Base-by-base conservation (phyloP, 331 rosid species). In the Cydonia oblonga region DNA sequence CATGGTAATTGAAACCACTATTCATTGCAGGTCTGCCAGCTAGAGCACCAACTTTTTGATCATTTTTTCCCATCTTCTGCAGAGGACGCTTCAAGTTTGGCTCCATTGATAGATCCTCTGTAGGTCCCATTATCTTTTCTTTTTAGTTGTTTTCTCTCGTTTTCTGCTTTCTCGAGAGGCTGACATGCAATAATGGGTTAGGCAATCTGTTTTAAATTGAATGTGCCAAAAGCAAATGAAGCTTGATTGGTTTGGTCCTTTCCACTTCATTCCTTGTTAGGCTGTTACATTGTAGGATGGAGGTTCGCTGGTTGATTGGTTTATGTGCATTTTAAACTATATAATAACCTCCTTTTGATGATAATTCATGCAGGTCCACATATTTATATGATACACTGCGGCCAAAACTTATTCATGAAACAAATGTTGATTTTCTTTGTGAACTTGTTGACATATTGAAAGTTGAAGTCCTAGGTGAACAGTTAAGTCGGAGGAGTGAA, bases 391-490 rank as follows among this genome's bases (percentile, higher is more conserved):
- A 95, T 76, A 95, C 96, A 53, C 78, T 95, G 79, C 91, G 99
- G 32, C 99, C 97, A 60, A 91, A 90, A 80, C 89, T 95, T 82
- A 90, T 95, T 82, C 97, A 91, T 70, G 97, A 95, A 85, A 87
- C 97, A 82, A 91, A 83, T 84, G 84, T 95, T 29, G 97, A 95
- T 82, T 87, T 80, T 84, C 91, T 95, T 32, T 95, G 97, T 71
- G 99, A 95, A 81, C 96, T 95, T 70, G 96, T 95, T 78, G 96
- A 91, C 76, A 95, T 91, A 81, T 92, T 95, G 73, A 95, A 88
- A 86, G 89, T 86, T 80, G 97, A 95, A 84, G 97, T 91, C 79
- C 77, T 89, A 74, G 96, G 93, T 69, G 99, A 95, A 75, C 96
- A 90, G 57, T 81, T 82, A 76, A 89, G 75, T 81, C 86, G 91